Base-by-base conservation (phyloP, 2,329 filamentous ascomycete genomes). In the Neonectria sp. region DNA sequence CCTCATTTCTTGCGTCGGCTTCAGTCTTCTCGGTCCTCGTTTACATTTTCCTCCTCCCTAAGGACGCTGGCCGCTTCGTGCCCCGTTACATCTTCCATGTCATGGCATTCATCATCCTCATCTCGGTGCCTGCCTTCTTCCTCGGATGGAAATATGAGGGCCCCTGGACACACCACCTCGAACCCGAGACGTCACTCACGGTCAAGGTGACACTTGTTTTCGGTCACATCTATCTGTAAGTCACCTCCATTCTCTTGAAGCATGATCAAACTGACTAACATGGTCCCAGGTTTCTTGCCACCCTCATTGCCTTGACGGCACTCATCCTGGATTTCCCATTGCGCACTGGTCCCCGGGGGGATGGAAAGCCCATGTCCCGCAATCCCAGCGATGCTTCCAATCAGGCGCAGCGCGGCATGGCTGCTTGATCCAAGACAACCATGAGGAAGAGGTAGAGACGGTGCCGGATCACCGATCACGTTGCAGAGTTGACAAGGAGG, bases 161-260 rank as follows among this genome's bases (percentile, higher is more conserved):
- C 8, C 13, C 55, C 13, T 73, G 73, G 43, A 1, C 4, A 11
- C 11, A 37, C 13, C 49, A 61, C 21, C 8, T 46, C 21, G 49
- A 58, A 21, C 15, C 7, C n/a, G 2, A 4, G 12, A 35, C 21
- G 1, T 63, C 59, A 46, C 7, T 6, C 11, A 17, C 35, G 11
- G 55, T 60, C 40, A 55, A 43, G 17, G 51, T 57, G 21, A 65
- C 74, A n/a, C 58, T 69, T 31, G 13, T 64, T 17, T 29, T 73
- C 60, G 61, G 55, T 12, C 70, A 77, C 46, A 13, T 76, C 46
- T 73, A 69, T 46, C 4, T 79, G 77, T 79, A 67, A 69, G 75
- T 71, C 13, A 17, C 27, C n/a, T 27, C 37, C 17, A 11, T 51
- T 24, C 24, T 24, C 40, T 15, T 9, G 9, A 7, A 24, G 5